Evolutionary conservation across 2,329 filamentous ascomycete species (phyloP).

Genomic region (Diaporthe citrichinensis): DNA sequence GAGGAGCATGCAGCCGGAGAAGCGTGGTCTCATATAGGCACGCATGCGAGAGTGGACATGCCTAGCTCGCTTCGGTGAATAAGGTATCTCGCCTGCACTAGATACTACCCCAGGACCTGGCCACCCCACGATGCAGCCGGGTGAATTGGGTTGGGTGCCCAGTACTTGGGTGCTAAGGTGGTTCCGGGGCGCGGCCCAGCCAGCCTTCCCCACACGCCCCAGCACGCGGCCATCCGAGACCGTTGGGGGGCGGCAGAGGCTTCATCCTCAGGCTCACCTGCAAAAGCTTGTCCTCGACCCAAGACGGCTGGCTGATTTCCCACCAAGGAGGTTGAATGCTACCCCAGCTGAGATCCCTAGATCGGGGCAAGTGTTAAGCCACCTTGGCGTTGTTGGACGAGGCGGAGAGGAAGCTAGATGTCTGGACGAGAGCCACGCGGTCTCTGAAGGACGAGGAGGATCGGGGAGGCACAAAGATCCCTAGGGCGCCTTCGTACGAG

Average conservation of each 20-base stretch:
- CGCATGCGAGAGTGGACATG: background rate
- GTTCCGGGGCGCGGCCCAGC: conserved; percentile 7
- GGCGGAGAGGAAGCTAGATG: background rate
- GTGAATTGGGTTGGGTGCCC: conserved; percentile 11
- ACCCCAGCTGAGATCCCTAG: conserved; percentile 12
- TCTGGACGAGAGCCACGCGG: conserved; percentile 17
- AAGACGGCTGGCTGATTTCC: conserved; percentile 31
- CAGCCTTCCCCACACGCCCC: conserved; percentile 24
- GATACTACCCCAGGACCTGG: conserved; percentile 11
- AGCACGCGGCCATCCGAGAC: conserved; percentile 17
- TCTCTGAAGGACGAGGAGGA: conserved; percentile 15
- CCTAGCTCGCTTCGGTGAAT: conserved; percentile 25
- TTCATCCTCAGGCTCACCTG: conserved; percentile 9
- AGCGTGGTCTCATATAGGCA: conserved; percentile 20
- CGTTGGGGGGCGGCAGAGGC: conserved; percentile 12
- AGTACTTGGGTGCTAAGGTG: conserved; percentile 14
- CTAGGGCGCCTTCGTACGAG: background rate
- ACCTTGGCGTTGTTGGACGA: conserved; percentile 20
- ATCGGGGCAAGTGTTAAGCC: conserved; percentile 25
- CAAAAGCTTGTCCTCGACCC: conserved; percentile 25
- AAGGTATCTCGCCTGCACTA: conserved; percentile 8
- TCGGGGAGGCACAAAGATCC: background rate
- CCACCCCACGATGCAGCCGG: conserved; percentile 24
- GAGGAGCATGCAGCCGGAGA: background rate
- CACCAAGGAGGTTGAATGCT: conserved; percentile 29